Evolutionary conservation across 129 eudicot genomes (phyloP).

Genomic region (Ambrosia trifida): DNA sequence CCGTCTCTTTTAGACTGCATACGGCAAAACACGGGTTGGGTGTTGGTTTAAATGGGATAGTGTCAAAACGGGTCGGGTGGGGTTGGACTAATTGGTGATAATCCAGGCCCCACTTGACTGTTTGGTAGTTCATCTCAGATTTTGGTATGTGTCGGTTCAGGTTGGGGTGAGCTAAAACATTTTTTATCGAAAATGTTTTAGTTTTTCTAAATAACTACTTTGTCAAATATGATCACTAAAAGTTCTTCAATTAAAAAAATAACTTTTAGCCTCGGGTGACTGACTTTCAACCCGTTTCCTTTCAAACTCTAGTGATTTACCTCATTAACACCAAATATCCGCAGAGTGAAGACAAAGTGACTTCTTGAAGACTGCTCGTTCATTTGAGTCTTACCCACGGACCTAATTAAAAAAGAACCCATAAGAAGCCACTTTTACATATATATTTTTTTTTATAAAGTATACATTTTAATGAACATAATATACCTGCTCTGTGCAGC

Average conservation of each 20-base stretch:
- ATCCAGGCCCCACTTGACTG: too few species aligned
- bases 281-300: not conserved
- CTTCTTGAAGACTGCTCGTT: slow-evolving; percentile 97
- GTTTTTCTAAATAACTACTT: not conserved
- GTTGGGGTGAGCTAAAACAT: not conserved
- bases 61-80: not conserved
- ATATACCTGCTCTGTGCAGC: slow-evolving; percentile 93
- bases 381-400: slow-evolving; percentile 98
- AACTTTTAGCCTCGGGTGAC: not conserved
- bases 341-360: slow-evolving; percentile 93
- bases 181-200: not conserved
- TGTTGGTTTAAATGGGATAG: not conserved
- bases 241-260: not conserved
- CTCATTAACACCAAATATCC: slow-evolving; percentile 89
- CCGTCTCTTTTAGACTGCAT: not conserved
- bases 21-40: not conserved
- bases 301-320: slow-evolving; percentile 31
- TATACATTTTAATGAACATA: not conserved
- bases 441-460: not conserved
- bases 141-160: not conserved
- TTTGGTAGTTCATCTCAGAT: not conserved
- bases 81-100: too few species aligned
- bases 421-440: not conserved
- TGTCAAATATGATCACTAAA: not conserved
- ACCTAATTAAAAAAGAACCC: slow-evolving; percentile 40